Evolutionary conservation across 176 grass and related monocot genomes (phyloP).

Genomic region (Eragrostis curvula): DNA sequence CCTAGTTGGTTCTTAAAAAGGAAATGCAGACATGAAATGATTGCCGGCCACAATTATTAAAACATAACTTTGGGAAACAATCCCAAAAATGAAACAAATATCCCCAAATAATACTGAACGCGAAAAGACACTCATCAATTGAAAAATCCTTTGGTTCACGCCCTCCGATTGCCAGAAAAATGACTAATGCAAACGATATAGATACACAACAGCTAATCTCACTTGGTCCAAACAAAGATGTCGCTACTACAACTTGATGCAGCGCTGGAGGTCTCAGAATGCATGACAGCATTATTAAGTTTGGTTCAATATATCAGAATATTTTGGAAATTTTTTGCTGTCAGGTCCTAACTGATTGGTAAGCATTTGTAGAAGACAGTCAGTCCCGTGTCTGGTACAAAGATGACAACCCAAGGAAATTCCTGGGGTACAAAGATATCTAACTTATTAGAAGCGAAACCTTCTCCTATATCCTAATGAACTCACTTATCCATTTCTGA

Average conservation of each 20-base stretch:
- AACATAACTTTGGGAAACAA: background rate
- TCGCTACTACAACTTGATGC: background rate
- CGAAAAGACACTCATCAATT: background rate
- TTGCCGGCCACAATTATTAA: too few species aligned
- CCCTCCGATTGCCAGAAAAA: background rate
- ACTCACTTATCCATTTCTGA: slow-evolving; percentile 3
- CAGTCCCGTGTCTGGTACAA: background rate
- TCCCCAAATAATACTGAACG: background rate
- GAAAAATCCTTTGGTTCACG: background rate
- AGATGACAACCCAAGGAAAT: slow-evolving; percentile 15
- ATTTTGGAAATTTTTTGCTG: background rate
- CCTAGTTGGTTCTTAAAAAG: background rate
- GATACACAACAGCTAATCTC: background rate
- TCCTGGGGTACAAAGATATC: background rate
- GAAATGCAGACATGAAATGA: too few species aligned
- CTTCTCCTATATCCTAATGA: background rate
- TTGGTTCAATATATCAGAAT: background rate
- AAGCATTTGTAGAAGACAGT: background rate
- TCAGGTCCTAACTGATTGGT: slow-evolving; percentile 12
- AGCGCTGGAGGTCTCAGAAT: background rate
- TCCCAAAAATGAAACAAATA: background rate
- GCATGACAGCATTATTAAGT: background rate
- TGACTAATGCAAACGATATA: background rate
- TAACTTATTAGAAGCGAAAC: background rate
- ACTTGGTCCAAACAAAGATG: background rate